Evolutionary conservation across 768 basidiomycete species (phyloP).

Genomic region (Grammothele lineata): DNA sequence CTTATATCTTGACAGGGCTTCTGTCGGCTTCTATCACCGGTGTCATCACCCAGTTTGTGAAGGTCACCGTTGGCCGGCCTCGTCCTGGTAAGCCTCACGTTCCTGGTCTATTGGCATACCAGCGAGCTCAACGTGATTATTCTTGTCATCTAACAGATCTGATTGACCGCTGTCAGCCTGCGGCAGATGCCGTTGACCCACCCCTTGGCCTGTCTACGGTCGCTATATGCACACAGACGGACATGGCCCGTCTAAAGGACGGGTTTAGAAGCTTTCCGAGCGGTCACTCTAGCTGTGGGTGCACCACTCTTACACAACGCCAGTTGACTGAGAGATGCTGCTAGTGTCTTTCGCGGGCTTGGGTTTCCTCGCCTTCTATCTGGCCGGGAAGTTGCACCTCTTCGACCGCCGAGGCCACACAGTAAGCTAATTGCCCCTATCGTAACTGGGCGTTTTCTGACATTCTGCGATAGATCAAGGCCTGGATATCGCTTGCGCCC

Average conservation of each 20-base stretch:
- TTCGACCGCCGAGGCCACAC: constrained; percentile 79
- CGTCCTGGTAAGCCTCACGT: constrained; percentile 58
- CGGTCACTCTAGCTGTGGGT: constrained; percentile 83
- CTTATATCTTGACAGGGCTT: constrained; percentile 51
- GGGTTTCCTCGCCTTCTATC: constrained; percentile 82
- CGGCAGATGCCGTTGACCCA: constrained; percentile 57
- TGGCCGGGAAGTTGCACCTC: constrained; percentile 89
- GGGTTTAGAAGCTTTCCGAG: constrained; percentile 93
- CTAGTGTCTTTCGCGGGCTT: constrained; percentile 91
- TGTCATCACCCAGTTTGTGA: constrained; percentile 77
- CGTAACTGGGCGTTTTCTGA: background rate
- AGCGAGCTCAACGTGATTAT: background rate
- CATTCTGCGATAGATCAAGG: constrained; percentile 41
- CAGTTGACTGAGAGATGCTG: no score
- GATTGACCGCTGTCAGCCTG: constrained; percentile 69
- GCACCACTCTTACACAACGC: background rate
- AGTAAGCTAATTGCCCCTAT: constrained; percentile 31
- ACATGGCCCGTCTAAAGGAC: constrained; percentile 57
- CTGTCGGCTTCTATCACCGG: constrained; percentile 77
- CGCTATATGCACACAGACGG: constrained; percentile 74
- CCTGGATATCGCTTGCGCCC: constrained; percentile 80
- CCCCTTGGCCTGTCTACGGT: constrained; percentile 69
- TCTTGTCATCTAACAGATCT: constrained; percentile 41
- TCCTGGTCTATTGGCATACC: background rate
- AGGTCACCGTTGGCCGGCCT: constrained; percentile 86